Evolutionary conservation across 2,329 filamentous ascomycete genomes (phyloP).

Genomic region (Epichloe sibirici): DNA sequence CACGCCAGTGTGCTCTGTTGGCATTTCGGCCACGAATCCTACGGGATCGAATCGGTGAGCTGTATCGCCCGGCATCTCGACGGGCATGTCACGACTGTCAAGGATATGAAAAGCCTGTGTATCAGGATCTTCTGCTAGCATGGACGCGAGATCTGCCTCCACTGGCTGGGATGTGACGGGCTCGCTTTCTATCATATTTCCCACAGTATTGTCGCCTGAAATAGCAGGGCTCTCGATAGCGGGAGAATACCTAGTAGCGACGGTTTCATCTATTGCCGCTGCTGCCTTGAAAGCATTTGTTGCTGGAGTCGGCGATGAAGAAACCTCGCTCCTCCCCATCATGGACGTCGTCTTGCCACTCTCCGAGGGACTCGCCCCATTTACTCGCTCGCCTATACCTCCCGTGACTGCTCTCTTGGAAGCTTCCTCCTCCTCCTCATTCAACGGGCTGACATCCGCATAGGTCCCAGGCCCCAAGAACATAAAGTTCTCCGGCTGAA

Average conservation of each 20-base stretch:
- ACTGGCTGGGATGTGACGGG: constrained; percentile 6
- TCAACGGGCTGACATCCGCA: constrained; percentile 32
- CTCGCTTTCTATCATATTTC: neutral
- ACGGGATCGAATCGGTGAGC: constrained; percentile 25
- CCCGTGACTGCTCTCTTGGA: constrained; percentile 10
- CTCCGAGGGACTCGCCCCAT: constrained; percentile 16
- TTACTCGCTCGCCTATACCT: constrained; percentile 10
- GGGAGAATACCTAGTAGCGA: neutral
- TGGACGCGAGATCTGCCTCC: neutral
- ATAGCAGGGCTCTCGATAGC: neutral
- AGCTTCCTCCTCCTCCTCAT: constrained; percentile 25
- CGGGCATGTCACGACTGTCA: constrained; percentile 21
- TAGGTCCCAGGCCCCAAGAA: constrained; percentile 36
- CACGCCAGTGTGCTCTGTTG: constrained; percentile 28
- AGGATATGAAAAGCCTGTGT: constrained; percentile 19
- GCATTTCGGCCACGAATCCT: constrained; percentile 35
- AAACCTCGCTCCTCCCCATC: constrained; percentile 9
- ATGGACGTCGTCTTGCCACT: constrained; percentile 20
- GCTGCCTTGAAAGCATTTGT: neutral
- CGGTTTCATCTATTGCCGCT: neutral
- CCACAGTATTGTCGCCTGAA: neutral
- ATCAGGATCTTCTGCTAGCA: constrained; percentile 1
- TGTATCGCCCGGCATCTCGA: constrained; percentile 11
- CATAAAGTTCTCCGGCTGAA: constrained; percentile 41
- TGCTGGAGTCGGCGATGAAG: neutral